Evolutionary conservation across 495 filamentous ascomycete species (phyloP), one percentile per base, ranked within the genome.

Genomic region (Penicillium crystallinum): DNA sequence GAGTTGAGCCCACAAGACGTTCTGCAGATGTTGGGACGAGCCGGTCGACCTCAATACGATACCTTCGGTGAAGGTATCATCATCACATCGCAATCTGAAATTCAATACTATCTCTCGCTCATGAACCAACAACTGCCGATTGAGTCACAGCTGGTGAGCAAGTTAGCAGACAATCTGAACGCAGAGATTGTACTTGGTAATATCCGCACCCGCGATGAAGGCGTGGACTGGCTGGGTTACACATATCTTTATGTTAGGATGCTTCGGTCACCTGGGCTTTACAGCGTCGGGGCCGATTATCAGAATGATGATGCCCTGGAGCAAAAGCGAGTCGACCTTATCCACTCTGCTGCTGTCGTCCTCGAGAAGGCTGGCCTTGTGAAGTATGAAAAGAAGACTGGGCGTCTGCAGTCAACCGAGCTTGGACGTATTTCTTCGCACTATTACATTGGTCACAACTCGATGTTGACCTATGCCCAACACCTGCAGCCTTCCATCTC

Each of bases 21-120:
- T 36, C 77, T 99, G 30, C 93, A 99, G 67, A 99, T 99, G 93
- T 83, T 99, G 57, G 93, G 93, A 59, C 90, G 93, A 73, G 93
- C 93, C 37, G 93, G 93, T 64, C 83, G 93, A 48, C 93, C 93
- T 8, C 93, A 99, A 58, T 99, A 90, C 61, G 93, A 99, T 67
- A 97, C 91, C 0, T 97, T 93, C 61, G 93, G 93, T 61, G 93
- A 97, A 59, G 93, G 93, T 67, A 96, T 97, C 64, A 97, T 99
- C 65, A 97, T 99, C 60, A 99, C 93, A 0, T 90, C 89, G 1
- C 92, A 97, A 62, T 73, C 78, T 14, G 93, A 99, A 70, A 89
- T 97, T 62, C 90, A 95, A 52, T 99, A 97, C 68, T 99, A 97
- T 52, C 81, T 97, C 10, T 96, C 91, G 1, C 78, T 99, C 29